Conservation (phyloP, 345 rosid species). For the Stellera chamaejasme region DNA sequence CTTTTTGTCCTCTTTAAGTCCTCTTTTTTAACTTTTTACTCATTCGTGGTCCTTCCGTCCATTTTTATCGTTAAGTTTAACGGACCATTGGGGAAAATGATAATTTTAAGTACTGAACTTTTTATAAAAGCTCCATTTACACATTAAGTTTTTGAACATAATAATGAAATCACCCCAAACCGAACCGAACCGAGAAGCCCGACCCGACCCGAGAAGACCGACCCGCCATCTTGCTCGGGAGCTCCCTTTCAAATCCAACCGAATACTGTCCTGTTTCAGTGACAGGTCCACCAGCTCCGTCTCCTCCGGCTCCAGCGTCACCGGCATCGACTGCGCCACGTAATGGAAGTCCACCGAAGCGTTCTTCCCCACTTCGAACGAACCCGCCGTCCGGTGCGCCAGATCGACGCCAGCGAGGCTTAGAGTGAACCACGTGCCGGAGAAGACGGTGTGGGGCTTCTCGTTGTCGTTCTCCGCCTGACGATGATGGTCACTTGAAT, state of each 20-base stretch:
- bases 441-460: slow-evolving; percentile 61
- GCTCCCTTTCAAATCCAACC: slow-evolving; percentile 57
- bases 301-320: slow-evolving; percentile 43
- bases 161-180: no score
- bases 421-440: slow-evolving; percentile 25
- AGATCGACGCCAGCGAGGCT: slow-evolving; percentile 37
- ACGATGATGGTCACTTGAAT: slow-evolving; percentile 52
- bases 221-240: slow-evolving; percentile 60
- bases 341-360: slow-evolving; percentile 26
- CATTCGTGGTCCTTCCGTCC: no score
- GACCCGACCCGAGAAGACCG: slow-evolving; percentile 54
- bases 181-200: no score
- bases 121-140: no score
- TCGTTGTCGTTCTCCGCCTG: slow-evolving; percentile 55
- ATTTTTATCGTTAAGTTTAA: no score
- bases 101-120: no score
- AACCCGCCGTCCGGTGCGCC: slow-evolving; percentile 32
- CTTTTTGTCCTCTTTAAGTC: no score
- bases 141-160: no score
- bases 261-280: slow-evolving; percentile 38
- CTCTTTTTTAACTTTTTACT: no score
- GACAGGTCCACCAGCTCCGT: slow-evolving; percentile 27
- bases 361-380: slow-evolving; percentile 64
- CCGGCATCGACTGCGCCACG: slow-evolving; percentile 45
- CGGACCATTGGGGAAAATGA: no score